Base-by-base conservation (phyloP, 345 rosid genomes). In the Populus alba region DNA sequence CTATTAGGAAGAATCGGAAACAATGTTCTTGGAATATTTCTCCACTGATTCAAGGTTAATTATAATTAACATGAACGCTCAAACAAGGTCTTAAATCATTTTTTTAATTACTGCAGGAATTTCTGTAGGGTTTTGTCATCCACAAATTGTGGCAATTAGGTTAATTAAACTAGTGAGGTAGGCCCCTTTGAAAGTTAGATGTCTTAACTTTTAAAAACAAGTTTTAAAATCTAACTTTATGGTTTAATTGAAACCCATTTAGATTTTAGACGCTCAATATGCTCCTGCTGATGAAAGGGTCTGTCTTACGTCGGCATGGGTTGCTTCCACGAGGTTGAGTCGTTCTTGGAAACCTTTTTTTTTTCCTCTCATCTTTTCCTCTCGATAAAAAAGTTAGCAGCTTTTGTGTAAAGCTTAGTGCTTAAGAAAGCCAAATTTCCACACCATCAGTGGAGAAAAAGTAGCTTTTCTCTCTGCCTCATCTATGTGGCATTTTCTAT, bases 321-420 rank as follows among this genome's bases (percentile, higher is more conserved):
- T 67, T 77, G 9, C 83, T 81, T 83, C 83, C 74, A 65, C 81
- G 67, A 76, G 88, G 75, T 81, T 71, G 68, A 49, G 76, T 85
- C 88, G 71, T 80, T 79, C 80, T 80, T 68, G 66, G 55, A 71
- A 83, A 77, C 75, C 57, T 39, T 74, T 51, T 70, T 43, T 51
- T 63, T 39, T 45, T 67, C 63, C 59, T 65, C 25, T 23, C 3
- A 23, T 17, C 17, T 20, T 45, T 37, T 55, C 7, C 22, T 69
- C 49, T 13, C 0, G 68, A 38, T 0, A 57, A 11, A 70, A 81
- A 84, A 85, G 84, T 80, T 77, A 71, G 73, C 76, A 76, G 87
- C 91, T 82, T 88, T 78, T 79, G 84, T 86, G 86, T 81, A 83
- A 88, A 86, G 67, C 78, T 84, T 80, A 78, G 83, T 87, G 82